These are phyloP conservation scores for Lipomyces sp. DNA, from an alignment of 805 yeast genomes.

Conservation along the genomic window DNA sequence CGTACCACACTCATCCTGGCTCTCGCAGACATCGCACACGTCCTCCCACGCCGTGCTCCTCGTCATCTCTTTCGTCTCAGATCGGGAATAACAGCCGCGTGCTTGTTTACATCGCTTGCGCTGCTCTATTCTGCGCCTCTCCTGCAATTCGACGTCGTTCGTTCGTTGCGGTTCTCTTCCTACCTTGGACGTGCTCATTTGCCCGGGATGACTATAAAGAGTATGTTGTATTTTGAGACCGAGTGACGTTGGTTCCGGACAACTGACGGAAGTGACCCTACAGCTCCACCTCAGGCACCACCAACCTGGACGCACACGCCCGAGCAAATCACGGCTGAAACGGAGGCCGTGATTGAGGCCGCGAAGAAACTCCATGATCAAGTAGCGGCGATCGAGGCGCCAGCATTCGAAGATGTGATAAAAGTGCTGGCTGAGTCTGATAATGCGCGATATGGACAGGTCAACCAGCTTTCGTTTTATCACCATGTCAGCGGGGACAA, in stretches of 20 bases:
- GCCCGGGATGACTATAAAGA: constrained; percentile 21
- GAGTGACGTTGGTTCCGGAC: background rate
- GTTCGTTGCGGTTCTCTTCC: constrained; percentile 24
- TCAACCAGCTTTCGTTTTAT: constrained; percentile 65
- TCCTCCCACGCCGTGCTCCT: background rate
- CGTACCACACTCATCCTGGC: background rate
- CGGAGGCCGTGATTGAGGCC: constrained; percentile 53
- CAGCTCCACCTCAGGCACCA: constrained; percentile 45
- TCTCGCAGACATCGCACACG: background rate
- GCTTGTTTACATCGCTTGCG: constrained; percentile 30
- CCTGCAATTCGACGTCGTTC: constrained; percentile 3
- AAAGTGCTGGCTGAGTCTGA: constrained; percentile 58
- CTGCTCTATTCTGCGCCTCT: constrained; percentile 28
- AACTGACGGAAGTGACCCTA: background rate
- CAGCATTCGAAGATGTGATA: constrained; percentile 63
- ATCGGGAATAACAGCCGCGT: constrained; percentile 26
- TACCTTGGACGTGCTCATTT: constrained; percentile 23
- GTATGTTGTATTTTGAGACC: constrained; percentile 5
- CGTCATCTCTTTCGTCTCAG: constrained; percentile 1
- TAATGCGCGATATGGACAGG: constrained; percentile 53
- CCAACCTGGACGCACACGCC: constrained; percentile 69
- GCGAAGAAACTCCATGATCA: constrained; percentile 56
- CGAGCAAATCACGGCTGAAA: constrained; percentile 51
- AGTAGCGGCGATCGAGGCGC: constrained; percentile 55
- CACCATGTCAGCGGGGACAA: constrained; percentile 72